Percentiles rank a stretch among this genome's conserved stretches.
Evolutionary conservation across 1,139 yeast species (phyloP).

Genomic region (Blastobotrys apis): DNA sequence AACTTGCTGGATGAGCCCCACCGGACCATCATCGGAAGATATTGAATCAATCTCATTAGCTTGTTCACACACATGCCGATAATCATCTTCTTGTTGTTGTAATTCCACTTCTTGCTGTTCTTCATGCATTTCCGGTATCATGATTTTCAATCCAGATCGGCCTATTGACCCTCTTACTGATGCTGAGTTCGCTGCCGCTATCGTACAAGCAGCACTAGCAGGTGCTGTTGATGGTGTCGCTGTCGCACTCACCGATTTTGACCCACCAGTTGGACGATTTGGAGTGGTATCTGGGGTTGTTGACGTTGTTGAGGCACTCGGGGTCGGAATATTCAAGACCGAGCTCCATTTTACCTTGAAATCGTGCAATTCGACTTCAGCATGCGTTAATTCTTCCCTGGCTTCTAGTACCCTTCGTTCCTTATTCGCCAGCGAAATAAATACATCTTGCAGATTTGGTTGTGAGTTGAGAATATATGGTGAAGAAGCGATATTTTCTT

Average conservation of each 20-base stretch:
- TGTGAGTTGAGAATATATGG: constrained; percentile 26
- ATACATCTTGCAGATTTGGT: constrained; percentile 33
- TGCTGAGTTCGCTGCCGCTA: not conserved
- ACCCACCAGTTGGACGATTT: too few relatives aligned
- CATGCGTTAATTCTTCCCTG: constrained; percentile 29
- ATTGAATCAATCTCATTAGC: constrained; percentile 11
- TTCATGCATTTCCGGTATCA: constrained; percentile 8
- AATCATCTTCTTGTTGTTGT: constrained; percentile 2
- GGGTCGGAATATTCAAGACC: constrained; percentile 21
- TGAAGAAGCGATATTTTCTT: constrained; percentile 12
- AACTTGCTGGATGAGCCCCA: not conserved
- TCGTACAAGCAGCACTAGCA: too few relatives aligned
- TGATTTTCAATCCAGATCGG: constrained; percentile 2
- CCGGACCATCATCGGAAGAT: not conserved
- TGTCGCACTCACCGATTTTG: too few relatives aligned
- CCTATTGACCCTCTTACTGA: constrained; percentile 8
- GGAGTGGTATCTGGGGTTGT: not conserved
- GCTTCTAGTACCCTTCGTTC: constrained; percentile 38
- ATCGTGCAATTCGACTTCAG: constrained; percentile 27
- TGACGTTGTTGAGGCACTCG: not conserved
- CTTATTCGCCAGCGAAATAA: constrained; percentile 35
- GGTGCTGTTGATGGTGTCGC: not conserved
- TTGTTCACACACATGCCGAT: constrained; percentile 7
- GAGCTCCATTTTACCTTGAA: constrained; percentile 27
- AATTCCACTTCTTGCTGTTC: not conserved